Evolutionary conservation across 106 monocot species (phyloP).

Genomic region (Apostasia shenzhenica): DNA sequence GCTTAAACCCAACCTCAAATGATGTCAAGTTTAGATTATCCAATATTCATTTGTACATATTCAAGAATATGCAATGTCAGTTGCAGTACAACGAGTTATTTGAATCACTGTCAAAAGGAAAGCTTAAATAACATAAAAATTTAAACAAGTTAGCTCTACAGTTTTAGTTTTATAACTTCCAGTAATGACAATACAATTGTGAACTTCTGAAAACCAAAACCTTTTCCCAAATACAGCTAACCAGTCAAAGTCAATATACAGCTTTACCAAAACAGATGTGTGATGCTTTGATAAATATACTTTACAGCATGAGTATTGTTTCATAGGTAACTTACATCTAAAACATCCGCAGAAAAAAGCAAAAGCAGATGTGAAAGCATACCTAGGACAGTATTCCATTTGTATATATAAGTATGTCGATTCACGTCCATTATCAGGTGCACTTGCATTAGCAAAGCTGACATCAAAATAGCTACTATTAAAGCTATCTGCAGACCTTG

Average conservation of each 20-base stretch:
- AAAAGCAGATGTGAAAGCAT: not conserved
- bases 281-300: too few species aligned
- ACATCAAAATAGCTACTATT: conserved; percentile 31
- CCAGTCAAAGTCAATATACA: too few species aligned
- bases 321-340: too few species aligned
- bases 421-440: conserved; percentile 39
- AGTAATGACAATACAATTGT: not conserved
- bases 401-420: conserved; percentile 88
- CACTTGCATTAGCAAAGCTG: conserved; percentile 34
- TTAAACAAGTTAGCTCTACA: not conserved
- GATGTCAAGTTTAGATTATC: too few species aligned
- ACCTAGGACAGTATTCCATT: conserved; percentile 98
- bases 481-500: conserved; percentile 44
- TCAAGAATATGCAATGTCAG: too few species aligned
- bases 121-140: not conserved
- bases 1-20: too few species aligned
- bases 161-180: not conserved
- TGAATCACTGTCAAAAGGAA: not conserved
- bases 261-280: too few species aligned
- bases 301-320: too few species aligned
- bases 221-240: not conserved
- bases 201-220: not conserved
- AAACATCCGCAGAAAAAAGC: too few species aligned
- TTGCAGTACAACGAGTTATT: not conserved
- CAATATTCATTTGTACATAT: too few species aligned